Percentiles rank a stretch among this genome's conserved stretches.
Evolutionary conservation across 2,329 filamentous ascomycete genomes (phyloP).

Genomic region (Monilinia fructicola): DNA sequence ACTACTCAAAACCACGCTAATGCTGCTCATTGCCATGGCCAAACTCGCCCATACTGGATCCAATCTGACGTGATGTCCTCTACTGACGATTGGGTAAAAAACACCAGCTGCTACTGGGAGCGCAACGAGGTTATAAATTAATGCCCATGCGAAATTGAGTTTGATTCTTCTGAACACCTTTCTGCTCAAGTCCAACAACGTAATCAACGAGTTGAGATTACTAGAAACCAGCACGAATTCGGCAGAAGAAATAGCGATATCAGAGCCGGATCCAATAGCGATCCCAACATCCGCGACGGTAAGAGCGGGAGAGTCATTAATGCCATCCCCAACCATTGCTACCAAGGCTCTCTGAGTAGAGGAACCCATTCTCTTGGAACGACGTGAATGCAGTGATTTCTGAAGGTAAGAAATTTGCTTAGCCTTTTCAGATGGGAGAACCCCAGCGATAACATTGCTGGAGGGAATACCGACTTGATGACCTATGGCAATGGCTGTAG

Average conservation of each 20-base stretch:
- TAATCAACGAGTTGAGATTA: conserved; percentile 57
- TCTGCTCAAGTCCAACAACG: conserved; percentile 58
- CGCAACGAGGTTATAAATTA: conserved; percentile 63
- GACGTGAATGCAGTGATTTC: conserved; percentile 33
- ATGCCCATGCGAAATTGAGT: conserved; percentile 68
- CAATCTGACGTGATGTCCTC: conserved; percentile 58
- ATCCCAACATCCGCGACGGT: conserved; percentile 81
- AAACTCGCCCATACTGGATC: conserved; percentile 84
- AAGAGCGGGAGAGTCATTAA: conserved; percentile 82
- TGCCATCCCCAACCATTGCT: conserved; percentile 83
- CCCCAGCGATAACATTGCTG: conserved; percentile 78
- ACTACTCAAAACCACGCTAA: conserved; percentile 84
- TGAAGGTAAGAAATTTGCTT: conserved; percentile 67
- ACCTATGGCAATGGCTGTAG: conserved; percentile 80
- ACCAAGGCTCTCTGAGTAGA: conserved; percentile 53
- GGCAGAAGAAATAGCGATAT: conserved; percentile 78
- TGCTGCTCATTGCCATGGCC: conserved; percentile 89
- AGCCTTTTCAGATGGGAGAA: conserved; percentile 81
- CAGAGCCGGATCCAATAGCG: conserved; percentile 75
- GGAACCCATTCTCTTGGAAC: conserved; percentile 29
- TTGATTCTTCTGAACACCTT: conserved; percentile 64
- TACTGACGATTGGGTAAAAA: conserved; percentile 56
- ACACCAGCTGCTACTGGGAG: conserved; percentile 66
- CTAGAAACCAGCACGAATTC: conserved; percentile 75
- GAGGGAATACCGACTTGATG: conserved; percentile 69